phyloP scores from a whole-genome alignment of 306 rosid species.

The Cajanus cajan region DNA sequence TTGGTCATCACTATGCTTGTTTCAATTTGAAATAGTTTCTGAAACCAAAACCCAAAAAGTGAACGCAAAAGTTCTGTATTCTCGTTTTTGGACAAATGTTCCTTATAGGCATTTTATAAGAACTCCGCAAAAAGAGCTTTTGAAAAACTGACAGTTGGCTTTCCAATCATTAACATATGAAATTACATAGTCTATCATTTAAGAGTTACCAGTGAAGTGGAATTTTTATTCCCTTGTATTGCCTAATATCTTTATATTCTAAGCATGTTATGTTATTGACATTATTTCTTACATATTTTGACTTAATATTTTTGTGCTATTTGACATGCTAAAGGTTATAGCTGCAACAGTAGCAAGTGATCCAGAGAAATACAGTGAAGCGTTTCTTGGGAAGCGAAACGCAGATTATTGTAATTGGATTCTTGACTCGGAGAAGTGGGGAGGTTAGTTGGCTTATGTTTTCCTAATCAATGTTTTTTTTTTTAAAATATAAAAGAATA shows the following conservation, averaged over 20 bases:
- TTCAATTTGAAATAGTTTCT: no score
- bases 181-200: constrained; percentile 2
- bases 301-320: constrained; percentile 12
- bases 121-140: not conserved
- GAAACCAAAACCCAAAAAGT: constrained; percentile 1
- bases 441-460: no score
- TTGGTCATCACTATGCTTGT: no score
- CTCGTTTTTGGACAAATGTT: not conserved
- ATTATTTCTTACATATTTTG: constrained; percentile 5
- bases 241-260: not conserved
- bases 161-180: not conserved
- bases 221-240: not conserved
- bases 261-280: constrained; percentile 20
- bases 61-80: not conserved
- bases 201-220: not conserved
- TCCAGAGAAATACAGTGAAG: constrained; percentile 76
- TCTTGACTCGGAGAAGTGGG: constrained; percentile 92
- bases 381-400: constrained; percentile 88
- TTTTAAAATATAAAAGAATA: not conserved
- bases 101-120: not conserved
- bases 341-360: constrained; percentile 93
- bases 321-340: constrained; percentile 60
- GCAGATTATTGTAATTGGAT: constrained; percentile 90
- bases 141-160: not conserved
- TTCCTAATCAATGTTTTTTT: constrained; percentile 1